Conservation (phyloP, 1,284 basidiomycete genomes). For the Rhodotorula mucilaginosa region DNA sequence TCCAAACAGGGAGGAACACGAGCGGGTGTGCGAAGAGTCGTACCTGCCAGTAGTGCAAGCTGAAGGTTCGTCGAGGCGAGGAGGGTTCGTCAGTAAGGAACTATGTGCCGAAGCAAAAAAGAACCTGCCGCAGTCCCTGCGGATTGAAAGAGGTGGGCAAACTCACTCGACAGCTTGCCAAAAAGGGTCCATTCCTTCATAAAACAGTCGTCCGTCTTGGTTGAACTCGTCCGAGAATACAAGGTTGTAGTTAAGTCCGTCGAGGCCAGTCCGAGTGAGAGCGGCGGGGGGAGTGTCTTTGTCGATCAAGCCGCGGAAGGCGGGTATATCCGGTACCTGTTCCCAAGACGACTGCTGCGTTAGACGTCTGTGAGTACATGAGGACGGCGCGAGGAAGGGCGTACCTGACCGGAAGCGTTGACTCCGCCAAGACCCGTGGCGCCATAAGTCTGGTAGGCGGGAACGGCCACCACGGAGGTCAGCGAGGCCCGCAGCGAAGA, state of each 20-base stretch:
- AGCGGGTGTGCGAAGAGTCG: not conserved
- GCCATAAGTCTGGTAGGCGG: slow-evolving; percentile 11
- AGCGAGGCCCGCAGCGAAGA: not conserved
- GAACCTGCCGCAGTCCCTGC: too few species aligned
- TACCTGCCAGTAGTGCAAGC: slow-evolving; percentile 64
- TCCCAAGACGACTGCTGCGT: slow-evolving; percentile 7
- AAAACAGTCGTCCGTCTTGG: slow-evolving; percentile 70
- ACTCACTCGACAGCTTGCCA: slow-evolving; percentile 63
- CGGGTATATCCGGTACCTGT: slow-evolving; percentile 38
- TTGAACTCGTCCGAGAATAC: slow-evolving; percentile 88
- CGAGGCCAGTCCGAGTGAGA: slow-evolving; percentile 16
- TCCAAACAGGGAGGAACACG: not conserved
- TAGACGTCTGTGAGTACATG: not conserved
- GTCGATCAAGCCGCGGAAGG: slow-evolving; percentile 46
- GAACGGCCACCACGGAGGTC: not conserved
- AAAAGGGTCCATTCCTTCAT: slow-evolving; percentile 49
- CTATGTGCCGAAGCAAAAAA: not conserved
- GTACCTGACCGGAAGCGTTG: slow-evolving; percentile 41
- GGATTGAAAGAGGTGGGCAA: too few species aligned
- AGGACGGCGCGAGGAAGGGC: not conserved
- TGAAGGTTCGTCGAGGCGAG: not conserved
- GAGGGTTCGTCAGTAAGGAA: not conserved
- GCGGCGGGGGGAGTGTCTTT: slow-evolving; percentile 47
- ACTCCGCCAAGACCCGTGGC: slow-evolving; percentile 31
- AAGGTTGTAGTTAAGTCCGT: slow-evolving; percentile 49